Base-by-base conservation (phyloP, 2,329 filamentous ascomycete species). In the Cylindrodendrum hubeiense region DNA sequence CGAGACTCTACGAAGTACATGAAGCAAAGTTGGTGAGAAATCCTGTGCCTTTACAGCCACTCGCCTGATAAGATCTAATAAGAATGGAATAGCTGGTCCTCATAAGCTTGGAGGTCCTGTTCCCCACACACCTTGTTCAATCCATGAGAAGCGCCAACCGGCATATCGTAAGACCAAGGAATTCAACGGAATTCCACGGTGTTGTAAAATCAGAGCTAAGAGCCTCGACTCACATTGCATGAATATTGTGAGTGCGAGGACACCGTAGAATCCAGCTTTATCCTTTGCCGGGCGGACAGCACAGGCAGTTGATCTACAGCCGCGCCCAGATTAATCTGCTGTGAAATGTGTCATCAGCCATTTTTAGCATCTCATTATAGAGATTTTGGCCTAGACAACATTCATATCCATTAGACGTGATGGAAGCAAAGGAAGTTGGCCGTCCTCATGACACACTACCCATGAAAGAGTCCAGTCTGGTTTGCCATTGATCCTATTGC, bases 1-100 rank as follows among this genome's bases (percentile, higher is more conserved):
- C 47, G 39, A 37, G 28, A 28, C 46, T 44, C 10, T 19, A 21
- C 37, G 37, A 39, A 39, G 37, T 8, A 39, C 47, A 24, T 52
- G 47, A 52, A 52, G 26, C 47, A 60, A 56, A 60, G 56, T 52
- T 60, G 56, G 56, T 60, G 56, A 52, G 56, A 47, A 60, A 19
- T 53, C 56, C 50, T 60, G 47, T 60, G 39, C 47, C 56, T 60
- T 15, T 37, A 34, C 47, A 19, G 47, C 15, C 33, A 33, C 50
- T 39, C 22, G 15, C 22, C 34, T 51, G 24, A 52, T 46, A 44
- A 60, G 37, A 30, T 60, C 56, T 60, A 60, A 60, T 60, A 34
- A 37, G 41, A 52, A 51, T 44, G 26, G 37, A 60, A 60, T 60
- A 60, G 56, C 50, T 28, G 56, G 43, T 52, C 34, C 47, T 52